Evolutionary conservation across 495 filamentous ascomycete species (phyloP), one percentile per base, ranked within the genome.

Genomic region (Durotheca rogersii): DNA sequence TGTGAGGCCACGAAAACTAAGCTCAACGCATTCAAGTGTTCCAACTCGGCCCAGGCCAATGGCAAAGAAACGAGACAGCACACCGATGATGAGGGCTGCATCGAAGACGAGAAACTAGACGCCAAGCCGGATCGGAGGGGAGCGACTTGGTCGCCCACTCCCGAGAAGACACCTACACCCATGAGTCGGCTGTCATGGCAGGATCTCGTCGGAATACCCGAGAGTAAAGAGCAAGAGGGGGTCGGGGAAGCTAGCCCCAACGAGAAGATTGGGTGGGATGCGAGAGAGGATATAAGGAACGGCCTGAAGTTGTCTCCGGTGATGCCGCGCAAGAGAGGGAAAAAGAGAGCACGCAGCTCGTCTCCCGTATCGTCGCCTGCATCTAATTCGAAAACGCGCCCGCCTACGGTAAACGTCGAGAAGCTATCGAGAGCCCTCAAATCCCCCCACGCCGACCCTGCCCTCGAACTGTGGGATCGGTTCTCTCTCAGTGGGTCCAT

Each of bases 381-480:
- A 0, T 53, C 52, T 7, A 27, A 60, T 30, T 58, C 68, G 21
- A 60, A 61, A 17, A 37, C 59, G 4, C 40, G 43, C 16, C 64
- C 69, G 0, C 66, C 70, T 1, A 41, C 60, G 7, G 53, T 70
- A 27, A 69, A 72, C 68, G 19, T 81, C 31, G 74, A 81, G 47
- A 72, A 72, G 23, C 61, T 85, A 15, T 76, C 80, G 29, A 65
- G 73, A n/a, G 68, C 77, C 1, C 70, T 87, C 27, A 84, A 78
- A 41, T 90, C 90, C 0, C 88, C 89, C 17, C 83, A 87, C 47
- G 81, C 83, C 33, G 93, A 98, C 66, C 86, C 92, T 18, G 86
- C 86, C 0, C 69, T 82, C 23, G 90, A 95, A 41, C 69, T 96
- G n/a, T 95, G 89, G 90, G 88, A 84, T 55, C 83, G 86, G 14